These are phyloP conservation scores for Rosa persica DNA, from an alignment of 306 rosid genomes.

Conservation along the genomic window DNA sequence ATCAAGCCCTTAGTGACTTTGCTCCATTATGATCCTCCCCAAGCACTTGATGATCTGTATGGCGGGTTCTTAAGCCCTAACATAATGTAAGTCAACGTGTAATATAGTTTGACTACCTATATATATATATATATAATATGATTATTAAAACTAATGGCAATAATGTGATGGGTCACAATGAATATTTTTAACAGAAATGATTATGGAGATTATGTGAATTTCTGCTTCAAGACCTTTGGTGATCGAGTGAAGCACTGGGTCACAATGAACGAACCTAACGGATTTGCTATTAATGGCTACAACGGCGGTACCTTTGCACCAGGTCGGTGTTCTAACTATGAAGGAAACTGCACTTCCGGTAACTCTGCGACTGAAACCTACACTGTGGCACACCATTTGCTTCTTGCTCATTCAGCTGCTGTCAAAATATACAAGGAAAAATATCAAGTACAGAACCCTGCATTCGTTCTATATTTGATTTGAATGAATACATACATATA, in stretches of 20 bases:
- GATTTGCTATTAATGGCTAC: slow-evolving; percentile 36
- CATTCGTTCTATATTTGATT: neutral
- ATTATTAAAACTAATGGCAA: neutral
- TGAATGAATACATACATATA: neutral
- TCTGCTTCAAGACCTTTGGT: slow-evolving; percentile 66
- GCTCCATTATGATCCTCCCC: slow-evolving; percentile 62
- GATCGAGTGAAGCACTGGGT: slow-evolving; percentile 73
- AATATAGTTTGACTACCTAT: too few species aligned
- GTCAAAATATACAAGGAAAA: slow-evolving; percentile 46
- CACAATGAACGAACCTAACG: slow-evolving; percentile 62
- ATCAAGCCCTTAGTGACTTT: slow-evolving; percentile 61
- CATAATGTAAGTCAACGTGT: slow-evolving; percentile 38
- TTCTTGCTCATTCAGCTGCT: slow-evolving; percentile 68
- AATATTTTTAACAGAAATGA: slow-evolving; percentile 37
- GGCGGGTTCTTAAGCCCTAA: slow-evolving; percentile 54
- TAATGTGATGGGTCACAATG: too few species aligned
- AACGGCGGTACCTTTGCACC: slow-evolving; percentile 47
- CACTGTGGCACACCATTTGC: slow-evolving; percentile 44
- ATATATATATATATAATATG: too few species aligned
- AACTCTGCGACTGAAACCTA: slow-evolving; percentile 57
- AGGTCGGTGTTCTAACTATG: slow-evolving; percentile 46
- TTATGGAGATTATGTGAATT: slow-evolving; percentile 50
- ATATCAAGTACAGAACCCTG: slow-evolving; percentile 36
- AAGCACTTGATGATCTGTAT: slow-evolving; percentile 55
- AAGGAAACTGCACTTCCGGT: slow-evolving; percentile 42